Conservation (phyloP, 441 rosid genomes). For the Gossypium lobatum region DNA sequence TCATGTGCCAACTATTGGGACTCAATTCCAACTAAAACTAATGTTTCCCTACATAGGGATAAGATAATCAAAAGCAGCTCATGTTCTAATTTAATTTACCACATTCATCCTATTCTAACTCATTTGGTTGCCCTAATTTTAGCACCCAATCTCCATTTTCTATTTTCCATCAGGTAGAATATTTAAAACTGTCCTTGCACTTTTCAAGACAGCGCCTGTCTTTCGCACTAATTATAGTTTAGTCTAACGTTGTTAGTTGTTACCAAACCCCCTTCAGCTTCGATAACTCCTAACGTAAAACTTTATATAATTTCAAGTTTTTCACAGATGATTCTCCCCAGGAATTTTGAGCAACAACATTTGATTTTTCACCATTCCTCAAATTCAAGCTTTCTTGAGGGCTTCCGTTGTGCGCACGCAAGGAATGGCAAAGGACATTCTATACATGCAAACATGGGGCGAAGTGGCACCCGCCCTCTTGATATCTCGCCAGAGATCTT, state of each 20-base stretch:
- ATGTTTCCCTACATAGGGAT: not conserved
- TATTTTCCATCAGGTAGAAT: not conserved
- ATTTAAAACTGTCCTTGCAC: not conserved
- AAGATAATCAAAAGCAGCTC: not conserved
- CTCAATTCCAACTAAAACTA: not conserved
- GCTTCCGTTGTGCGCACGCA: not conserved
- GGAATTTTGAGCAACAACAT: not conserved
- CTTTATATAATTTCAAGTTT: not conserved
- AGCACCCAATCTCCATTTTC: not conserved
- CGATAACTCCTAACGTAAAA: not conserved
- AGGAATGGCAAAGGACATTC: not conserved
- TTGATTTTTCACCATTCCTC: not conserved
- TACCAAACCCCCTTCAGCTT: not conserved
- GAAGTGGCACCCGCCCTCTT: not conserved
- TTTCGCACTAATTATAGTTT: not conserved
- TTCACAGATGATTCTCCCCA: not conserved
- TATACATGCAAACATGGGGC: not conserved
- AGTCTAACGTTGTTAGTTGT: not conserved
- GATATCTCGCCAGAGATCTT: not conserved
- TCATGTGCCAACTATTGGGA: not conserved
- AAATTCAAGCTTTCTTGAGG: not conserved
- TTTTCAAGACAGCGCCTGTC: not conserved
- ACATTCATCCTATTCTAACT: constrained; percentile 1
- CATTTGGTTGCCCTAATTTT: not conserved
- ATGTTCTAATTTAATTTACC: not conserved